Base-by-base conservation (phyloP, 2,329 filamentous ascomycete genomes). In the Grosmannia serpens region DNA sequence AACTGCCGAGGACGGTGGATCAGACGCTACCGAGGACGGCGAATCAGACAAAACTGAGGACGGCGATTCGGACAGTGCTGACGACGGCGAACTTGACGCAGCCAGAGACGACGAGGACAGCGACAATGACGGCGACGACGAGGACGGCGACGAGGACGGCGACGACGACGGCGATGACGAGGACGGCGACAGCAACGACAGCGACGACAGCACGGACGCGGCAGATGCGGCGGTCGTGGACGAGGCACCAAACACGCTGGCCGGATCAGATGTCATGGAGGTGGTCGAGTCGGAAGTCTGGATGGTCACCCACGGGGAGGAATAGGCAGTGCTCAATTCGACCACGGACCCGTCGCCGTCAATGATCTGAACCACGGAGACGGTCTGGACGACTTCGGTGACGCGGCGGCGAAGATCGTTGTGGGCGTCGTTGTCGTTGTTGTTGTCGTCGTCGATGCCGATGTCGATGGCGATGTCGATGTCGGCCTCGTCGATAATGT, bases 311-410 rank as follows among this genome's bases (percentile, higher is more conserved):
- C 20, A 20, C 31, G 22, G 13, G 13, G 51, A 38, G 11, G 31
- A 24, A 24, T 49, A 49, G 8, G 31, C 22, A 17, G 51, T 38
- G 13, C 31, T 53, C 50, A 53, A 6, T 9, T 72, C 68, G 52
- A 80, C 65, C 54, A 75, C 70, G 31, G 70, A 72, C 61, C 80
- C 80, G 51, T 68, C 66, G 52, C 70, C 69, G 68, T 82, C 77
- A 62, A 82, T 74, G 61, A 78, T 65, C 63, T 82, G 75, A 58
- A 83, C 68, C 66, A 83, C 71, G 29, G 79, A 80, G 62, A 83
- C 69, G 64, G 80, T 83, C 67, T 81, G 74, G 57, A 81, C 71
- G 65, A 83, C 71, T 60, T 71, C 69, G 17, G 73, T 77, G 64
- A 79, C 69, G 64, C 67, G 69, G 59, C 65, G 65, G 31, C 68